Evolutionary conservation across 306 rosid species (phyloP).

Genomic region (Dalbergia cochinchinensis): DNA sequence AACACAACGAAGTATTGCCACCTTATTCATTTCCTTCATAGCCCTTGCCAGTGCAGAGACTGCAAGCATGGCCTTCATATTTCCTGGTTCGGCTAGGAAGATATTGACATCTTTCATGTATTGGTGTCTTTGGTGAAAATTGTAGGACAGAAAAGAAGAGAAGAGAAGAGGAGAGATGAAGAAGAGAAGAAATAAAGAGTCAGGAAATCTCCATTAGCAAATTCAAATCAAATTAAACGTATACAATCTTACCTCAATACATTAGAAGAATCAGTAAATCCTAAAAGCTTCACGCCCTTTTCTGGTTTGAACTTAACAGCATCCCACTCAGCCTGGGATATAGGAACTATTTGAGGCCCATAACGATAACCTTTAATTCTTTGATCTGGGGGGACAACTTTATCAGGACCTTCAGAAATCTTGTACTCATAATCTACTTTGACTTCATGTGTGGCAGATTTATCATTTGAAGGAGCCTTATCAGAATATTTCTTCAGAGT

Average conservation of each 20-base stretch:
- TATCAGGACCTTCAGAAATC: constrained; percentile 64
- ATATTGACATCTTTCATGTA: constrained; percentile 87
- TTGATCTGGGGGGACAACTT: constrained; percentile 84
- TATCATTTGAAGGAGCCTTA: constrained; percentile 80
- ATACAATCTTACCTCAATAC: constrained; percentile 63
- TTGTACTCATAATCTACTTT: constrained; percentile 82
- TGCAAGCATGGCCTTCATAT: constrained; percentile 66
- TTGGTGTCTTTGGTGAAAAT: constrained; percentile 62
- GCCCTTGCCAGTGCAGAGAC: constrained; percentile 93
- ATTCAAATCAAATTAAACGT: constrained; percentile 38
- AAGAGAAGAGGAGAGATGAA: constrained; percentile 36
- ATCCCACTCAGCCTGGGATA: constrained; percentile 86
- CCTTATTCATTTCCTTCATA: constrained; percentile 86
- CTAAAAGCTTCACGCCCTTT: constrained; percentile 89
- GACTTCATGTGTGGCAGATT: constrained; percentile 83
- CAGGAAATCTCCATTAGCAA: constrained; percentile 26
- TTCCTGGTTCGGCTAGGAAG: constrained; percentile 82
- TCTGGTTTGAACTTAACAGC: constrained; percentile 92
- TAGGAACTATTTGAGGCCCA: constrained; percentile 95
- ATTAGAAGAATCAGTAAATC: constrained; percentile 80
- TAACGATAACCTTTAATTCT: constrained; percentile 93
- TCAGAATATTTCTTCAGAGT: constrained; percentile 91
- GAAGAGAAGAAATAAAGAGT: constrained; percentile 34
- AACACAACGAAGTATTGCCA: constrained; percentile 86
- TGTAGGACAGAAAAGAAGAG: constrained; percentile 42